These are phyloP conservation scores for Phytophthora boehmeriae DNA, from an alignment of 352 stramenopile genomes.

Conservation along the genomic window DNA sequence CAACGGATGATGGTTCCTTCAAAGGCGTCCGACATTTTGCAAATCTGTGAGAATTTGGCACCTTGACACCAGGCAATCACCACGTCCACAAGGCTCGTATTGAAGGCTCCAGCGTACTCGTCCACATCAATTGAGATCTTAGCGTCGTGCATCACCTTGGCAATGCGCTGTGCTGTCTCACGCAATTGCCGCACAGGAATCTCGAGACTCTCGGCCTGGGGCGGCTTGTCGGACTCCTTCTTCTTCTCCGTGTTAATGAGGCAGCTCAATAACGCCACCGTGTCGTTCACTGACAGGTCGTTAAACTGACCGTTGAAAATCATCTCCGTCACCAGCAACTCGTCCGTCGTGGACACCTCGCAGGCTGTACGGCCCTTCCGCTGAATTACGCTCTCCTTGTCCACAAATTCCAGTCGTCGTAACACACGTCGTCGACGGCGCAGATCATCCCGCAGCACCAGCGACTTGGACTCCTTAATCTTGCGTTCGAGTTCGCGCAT, in stretches of 20 bases:
- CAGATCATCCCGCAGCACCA: conserved; percentile 96
- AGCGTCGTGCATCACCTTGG: conserved; percentile 90
- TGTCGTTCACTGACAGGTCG: conserved; percentile 97
- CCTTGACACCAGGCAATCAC: conserved; percentile 98
- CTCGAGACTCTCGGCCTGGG: conserved; percentile 82
- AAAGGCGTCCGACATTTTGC: conserved; percentile 98
- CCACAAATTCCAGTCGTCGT: conserved; percentile 96
- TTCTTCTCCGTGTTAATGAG: conserved; percentile 96
- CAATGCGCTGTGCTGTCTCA: conserved; percentile 93
- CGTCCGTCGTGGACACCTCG: conserved; percentile 98
- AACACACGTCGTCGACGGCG: conserved; percentile 97
- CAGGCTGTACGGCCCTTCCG: conserved; percentile 99
- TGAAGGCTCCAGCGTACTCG: conserved; percentile 98
- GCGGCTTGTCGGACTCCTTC: conserved; percentile 87
- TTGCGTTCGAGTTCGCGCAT: conserved; percentile 93
- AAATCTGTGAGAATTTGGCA: conserved; percentile 99
- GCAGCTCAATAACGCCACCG: conserved; percentile 95
- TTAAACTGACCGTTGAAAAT: conserved; percentile 99
- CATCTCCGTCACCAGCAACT: conserved; percentile 98
- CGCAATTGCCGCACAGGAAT: conserved; percentile 94
- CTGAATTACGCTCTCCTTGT: conserved; percentile 96
- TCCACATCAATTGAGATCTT: conserved; percentile 97
- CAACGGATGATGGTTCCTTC: conserved; percentile 99
- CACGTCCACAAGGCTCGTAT: conserved; percentile 98
- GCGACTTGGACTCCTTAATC: conserved; percentile 94